Conservation (phyloP, 805 yeast species). For the Myxozyma udenii region DNA sequence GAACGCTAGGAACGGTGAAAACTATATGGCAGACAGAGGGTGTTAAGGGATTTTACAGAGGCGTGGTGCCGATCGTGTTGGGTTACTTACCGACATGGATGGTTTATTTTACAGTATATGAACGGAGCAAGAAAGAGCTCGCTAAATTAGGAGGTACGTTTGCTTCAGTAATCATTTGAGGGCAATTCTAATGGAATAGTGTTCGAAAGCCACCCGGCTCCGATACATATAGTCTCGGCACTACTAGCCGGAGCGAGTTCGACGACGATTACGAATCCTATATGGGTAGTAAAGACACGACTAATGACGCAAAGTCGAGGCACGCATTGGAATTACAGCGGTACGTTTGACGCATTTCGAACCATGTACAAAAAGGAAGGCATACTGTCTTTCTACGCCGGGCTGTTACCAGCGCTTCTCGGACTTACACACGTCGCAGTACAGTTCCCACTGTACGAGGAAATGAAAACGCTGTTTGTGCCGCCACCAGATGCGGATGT, state of each 20-base stretch:
- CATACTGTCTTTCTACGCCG: conserved; percentile 74
- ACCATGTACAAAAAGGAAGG: conserved; percentile 83
- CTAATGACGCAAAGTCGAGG: conserved; percentile 55
- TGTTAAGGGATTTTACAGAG: conserved; percentile 76
- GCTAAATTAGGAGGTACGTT: background rate
- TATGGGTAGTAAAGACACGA: conserved; percentile 96
- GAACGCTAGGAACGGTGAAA: conserved; percentile 52
- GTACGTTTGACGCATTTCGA: conserved; percentile 78
- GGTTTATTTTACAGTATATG: conserved; percentile 89
- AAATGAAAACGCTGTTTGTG: conserved; percentile 57
- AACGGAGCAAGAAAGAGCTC: conserved; percentile 55
- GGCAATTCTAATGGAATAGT: conserved; percentile 16
- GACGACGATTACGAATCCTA: conserved; percentile 84
- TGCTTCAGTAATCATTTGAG: background rate
- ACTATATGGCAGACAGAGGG: conserved; percentile 78
- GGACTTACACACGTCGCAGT: conserved; percentile 93
- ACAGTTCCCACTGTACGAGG: conserved; percentile 91
- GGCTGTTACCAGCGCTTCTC: conserved; percentile 82
- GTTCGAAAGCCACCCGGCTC: conserved; percentile 38
- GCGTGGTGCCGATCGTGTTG: conserved; percentile 83
- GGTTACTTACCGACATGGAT: conserved; percentile 99
- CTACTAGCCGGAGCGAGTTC: conserved; percentile 85
- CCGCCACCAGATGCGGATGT: conserved; percentile 35
- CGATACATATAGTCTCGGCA: conserved; percentile 55
- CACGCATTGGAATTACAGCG: conserved; percentile 53